A percentile compares a stretch with the other conserved stretches of the same genome.
Evolutionary conservation across 371 early-diverging fungal species (phyloP).

Genomic region (Mortierella sp.): DNA sequence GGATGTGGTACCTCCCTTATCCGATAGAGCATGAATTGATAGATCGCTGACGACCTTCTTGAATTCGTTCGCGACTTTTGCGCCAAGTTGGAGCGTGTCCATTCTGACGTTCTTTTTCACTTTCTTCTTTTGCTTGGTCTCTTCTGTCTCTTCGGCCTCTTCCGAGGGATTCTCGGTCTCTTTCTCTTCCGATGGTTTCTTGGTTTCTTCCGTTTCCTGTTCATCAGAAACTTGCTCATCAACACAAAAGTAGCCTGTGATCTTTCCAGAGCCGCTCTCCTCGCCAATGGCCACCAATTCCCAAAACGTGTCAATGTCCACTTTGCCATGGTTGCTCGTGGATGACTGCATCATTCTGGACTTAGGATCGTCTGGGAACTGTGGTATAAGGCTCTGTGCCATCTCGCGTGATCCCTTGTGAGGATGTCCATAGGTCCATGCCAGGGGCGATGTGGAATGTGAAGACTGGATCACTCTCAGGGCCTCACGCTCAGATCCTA

Average conservation of each 20-base stretch:
- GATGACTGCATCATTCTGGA: slow-evolving; percentile 62
- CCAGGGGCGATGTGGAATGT: background rate
- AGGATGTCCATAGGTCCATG: slow-evolving; percentile 52
- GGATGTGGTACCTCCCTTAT: slow-evolving; percentile 18
- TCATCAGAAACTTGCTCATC: slow-evolving; percentile 7
- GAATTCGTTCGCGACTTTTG: no score
- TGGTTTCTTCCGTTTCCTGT: background rate
- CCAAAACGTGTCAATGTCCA: slow-evolving; percentile 71
- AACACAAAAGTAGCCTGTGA: slow-evolving; percentile 71
- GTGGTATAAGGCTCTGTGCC: slow-evolving; percentile 65
- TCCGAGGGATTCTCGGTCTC: no score
- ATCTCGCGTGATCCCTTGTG: slow-evolving; percentile 60
- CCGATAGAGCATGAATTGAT: no score
- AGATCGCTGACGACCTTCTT: no score
- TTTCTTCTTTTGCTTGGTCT: background rate
- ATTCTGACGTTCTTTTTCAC: no score
- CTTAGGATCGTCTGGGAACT: slow-evolving; percentile 86
- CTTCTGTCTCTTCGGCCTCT: background rate
- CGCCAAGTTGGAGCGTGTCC: no score
- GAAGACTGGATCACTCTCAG: slow-evolving; percentile 50
- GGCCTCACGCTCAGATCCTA: slow-evolving; percentile 59
- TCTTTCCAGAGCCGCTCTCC: slow-evolving; percentile 79
- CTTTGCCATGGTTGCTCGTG: slow-evolving; percentile 36
- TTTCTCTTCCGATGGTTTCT: background rate
- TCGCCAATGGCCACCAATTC: slow-evolving; percentile 75